Evolutionary conservation across 805 yeast species (phyloP).

Genomic region (Komagataella pseudopastoris): DNA sequence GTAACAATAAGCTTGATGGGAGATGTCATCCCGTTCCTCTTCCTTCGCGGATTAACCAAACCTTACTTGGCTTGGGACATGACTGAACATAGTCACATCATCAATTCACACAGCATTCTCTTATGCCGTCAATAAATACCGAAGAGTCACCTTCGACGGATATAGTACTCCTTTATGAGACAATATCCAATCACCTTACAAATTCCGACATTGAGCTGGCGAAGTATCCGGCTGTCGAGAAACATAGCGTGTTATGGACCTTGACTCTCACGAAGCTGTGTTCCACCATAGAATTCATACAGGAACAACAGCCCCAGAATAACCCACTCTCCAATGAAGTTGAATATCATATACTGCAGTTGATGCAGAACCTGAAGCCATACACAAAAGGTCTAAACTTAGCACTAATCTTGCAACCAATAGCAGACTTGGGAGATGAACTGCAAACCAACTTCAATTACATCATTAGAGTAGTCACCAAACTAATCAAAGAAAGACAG

Average conservation of each 20-base stretch:
- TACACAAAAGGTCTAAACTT: conserved; percentile 2
- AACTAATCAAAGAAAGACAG: conserved; percentile 3
- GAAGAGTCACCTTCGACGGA: not conserved
- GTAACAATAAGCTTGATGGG: not conserved
- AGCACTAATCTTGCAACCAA: not conserved
- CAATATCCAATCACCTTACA: not conserved
- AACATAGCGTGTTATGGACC: not conserved
- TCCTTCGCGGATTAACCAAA: not conserved
- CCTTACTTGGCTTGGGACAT: not conserved
- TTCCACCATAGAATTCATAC: not conserved
- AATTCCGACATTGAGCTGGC: not conserved
- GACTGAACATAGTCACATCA: too few species aligned
- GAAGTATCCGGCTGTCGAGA: not conserved
- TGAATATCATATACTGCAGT: not conserved
- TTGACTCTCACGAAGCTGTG: not conserved
- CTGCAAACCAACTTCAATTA: not conserved
- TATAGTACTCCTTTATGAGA: not conserved
- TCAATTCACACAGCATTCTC: not conserved
- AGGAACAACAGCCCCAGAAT: not conserved
- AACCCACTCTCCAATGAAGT: not conserved
- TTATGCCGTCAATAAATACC: not conserved
- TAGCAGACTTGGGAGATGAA: not conserved
- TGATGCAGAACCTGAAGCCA: conserved; percentile 5
- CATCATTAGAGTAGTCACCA: conserved; percentile 4
- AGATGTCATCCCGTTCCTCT: not conserved